These are phyloP conservation scores for Nicotiana benthamiana DNA, from an alignment of 257 asterid species.

Conservation along the genomic window DNA sequence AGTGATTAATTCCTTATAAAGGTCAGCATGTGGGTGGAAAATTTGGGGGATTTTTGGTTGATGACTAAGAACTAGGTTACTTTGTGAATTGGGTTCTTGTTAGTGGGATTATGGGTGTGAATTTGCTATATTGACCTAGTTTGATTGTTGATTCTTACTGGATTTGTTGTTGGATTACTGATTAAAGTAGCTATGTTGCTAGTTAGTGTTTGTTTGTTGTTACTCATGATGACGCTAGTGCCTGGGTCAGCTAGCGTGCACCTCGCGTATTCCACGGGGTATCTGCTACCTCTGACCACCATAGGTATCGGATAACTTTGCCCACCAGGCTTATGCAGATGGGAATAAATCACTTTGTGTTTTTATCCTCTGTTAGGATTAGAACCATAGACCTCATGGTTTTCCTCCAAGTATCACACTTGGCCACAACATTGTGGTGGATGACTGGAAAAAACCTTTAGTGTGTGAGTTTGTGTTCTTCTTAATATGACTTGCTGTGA, in stretches of 20 bases:
- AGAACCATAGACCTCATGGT: no score
- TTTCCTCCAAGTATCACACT: no score
- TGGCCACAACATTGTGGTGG: neutral
- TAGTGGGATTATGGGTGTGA: neutral
- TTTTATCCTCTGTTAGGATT: no score
- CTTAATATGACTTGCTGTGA: neutral
- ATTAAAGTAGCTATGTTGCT: neutral
- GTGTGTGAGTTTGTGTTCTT: neutral
- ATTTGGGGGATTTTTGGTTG: neutral
- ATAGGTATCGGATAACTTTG: no score
- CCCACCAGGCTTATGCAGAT: no score
- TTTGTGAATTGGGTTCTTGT: slow-evolving; percentile 1
- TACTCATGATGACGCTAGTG: no score
- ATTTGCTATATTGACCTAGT: neutral
- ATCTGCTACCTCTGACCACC: no score
- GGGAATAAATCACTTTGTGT: no score
- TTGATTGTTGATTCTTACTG: neutral
- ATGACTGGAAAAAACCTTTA: neutral
- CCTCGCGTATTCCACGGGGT: no score
- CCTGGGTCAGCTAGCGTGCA: no score
- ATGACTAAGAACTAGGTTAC: neutral
- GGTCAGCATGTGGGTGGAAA: neutral
- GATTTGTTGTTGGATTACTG: neutral
- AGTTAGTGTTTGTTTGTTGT: neutral
- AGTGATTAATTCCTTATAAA: neutral